Evolutionary conservation across 164 flowering plant genomes (phyloP), one percentile per base, ranked within the genome.

Genomic region (Annona squamosa): DNA sequence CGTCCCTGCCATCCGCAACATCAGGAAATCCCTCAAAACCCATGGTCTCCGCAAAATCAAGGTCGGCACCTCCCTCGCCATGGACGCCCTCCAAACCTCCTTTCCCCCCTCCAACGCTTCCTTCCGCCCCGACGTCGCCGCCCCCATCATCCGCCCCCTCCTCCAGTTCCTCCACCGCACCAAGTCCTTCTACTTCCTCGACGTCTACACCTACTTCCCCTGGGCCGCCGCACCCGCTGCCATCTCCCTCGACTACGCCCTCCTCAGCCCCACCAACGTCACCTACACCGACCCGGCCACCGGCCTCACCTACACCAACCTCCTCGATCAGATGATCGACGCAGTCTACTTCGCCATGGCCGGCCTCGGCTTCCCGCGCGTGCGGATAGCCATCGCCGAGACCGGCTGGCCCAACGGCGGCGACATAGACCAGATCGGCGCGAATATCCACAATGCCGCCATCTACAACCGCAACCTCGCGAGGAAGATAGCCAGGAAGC

Each of bases 381-480:
- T 89, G 5, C 85, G 87, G 67, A 16, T 93, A 0, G 84, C 74
- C 13, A 80, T 95, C 17, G 82, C 97, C 1, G 97, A 95, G 73
- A 95, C 99, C 3, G 99, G 98, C 1, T 95, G 98, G 98, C 98
- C 99, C 46, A 87, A 81, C 19, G 83, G 67, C 16, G 97, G 98
- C 16, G 94, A 91, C 67, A 2, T 82, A 26, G 97, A 93, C 76
- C 88, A 94, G 68, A 84, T 87, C 18, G 99, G 97, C 6, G 89
- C 90, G 1, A 95, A 87, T 59, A 77, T 85, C 16, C 75, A 83
- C 88, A 95, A 95, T 73, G 97, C 99, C 3, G 98, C 99, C 48
- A 85, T 85, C n/a, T 95, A 88, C 72, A 93, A 90, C 74, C 86
- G 98, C 2, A 95, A 95, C 73, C 79, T 88, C 0, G 81, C 86